These are phyloP conservation scores for Taiozyma sp. DNA, from an alignment of 1,139 yeast species.

Conservation along the genomic window DNA sequence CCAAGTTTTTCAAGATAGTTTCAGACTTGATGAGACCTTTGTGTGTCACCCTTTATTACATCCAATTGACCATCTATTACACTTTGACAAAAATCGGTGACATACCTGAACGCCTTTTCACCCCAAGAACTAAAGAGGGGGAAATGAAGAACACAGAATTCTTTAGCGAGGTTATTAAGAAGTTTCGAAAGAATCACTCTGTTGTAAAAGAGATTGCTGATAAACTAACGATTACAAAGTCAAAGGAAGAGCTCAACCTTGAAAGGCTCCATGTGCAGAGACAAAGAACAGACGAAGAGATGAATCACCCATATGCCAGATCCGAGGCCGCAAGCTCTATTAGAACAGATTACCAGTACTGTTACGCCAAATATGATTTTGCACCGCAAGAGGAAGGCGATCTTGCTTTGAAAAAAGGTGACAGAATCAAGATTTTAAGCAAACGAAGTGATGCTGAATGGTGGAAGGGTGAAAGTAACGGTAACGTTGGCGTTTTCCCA, in stretches of 20 bases:
- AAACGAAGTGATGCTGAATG: slow-evolving; percentile 39
- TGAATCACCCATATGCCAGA: neutral
- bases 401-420: slow-evolving; percentile 45
- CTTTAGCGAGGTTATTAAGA: slow-evolving; percentile 2
- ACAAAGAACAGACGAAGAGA: neutral
- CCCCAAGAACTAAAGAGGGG: slow-evolving; percentile 8
- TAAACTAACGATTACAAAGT: slow-evolving; percentile 6
- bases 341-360: slow-evolving; percentile 16
- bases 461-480: slow-evolving; percentile 56
- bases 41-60: slow-evolving; percentile 28
- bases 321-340: slow-evolving; percentile 9
- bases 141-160: slow-evolving; percentile 3
- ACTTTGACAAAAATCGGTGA: slow-evolving; percentile 25
- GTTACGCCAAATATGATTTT: slow-evolving; percentile 34
- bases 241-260: slow-evolving; percentile 4
- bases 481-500: slow-evolving; percentile 50
- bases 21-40: slow-evolving; percentile 21
- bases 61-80: slow-evolving; percentile 31
- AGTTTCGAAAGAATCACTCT: slow-evolving; percentile 3
- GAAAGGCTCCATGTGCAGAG: neutral
- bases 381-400: slow-evolving; percentile 38
- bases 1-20: slow-evolving; percentile 30
- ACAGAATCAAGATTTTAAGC: slow-evolving; percentile 40
- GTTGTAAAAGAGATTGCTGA: neutral
- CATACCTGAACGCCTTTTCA: slow-evolving; percentile 11